Percentiles rank a stretch among this genome's conserved stretches.
phyloP scores from a whole-genome alignment of 2,329 filamentous ascomycete species.

The Pseudonectria foliicola region DNA sequence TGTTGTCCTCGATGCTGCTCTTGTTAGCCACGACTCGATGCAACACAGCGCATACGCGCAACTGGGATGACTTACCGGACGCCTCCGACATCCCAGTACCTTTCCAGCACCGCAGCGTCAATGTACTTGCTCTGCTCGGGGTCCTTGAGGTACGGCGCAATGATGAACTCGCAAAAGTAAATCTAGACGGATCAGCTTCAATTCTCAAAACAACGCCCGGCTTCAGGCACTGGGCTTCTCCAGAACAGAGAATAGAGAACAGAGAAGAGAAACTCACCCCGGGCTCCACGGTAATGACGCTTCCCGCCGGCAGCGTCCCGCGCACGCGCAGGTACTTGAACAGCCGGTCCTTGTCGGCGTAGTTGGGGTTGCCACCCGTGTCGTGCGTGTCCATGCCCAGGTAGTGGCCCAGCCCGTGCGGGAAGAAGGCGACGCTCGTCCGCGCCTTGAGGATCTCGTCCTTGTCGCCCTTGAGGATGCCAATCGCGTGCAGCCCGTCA shows the following conservation, averaged over 20 bases:
- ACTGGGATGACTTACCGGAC: slow-evolving; percentile 56
- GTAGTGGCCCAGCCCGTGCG: slow-evolving; percentile 86
- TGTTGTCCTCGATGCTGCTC: slow-evolving; percentile 57
- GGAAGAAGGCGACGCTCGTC: slow-evolving; percentile 86
- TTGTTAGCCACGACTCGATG: slow-evolving; percentile 12
- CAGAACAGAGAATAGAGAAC: no score
- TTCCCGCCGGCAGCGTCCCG: slow-evolving; percentile 65
- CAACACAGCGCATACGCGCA: neutral
- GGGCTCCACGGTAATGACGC: slow-evolving; percentile 91
- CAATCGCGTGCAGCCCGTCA: slow-evolving; percentile 66
- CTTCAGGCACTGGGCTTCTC: neutral
- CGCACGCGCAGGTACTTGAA: slow-evolving; percentile 83
- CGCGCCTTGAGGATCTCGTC: slow-evolving; percentile 70
- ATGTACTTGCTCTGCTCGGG: slow-evolving; percentile 70
- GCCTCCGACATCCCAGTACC: slow-evolving; percentile 77
- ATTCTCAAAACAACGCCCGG: neutral
- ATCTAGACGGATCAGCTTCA: slow-evolving; percentile 40
- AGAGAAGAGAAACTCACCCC: slow-evolving; percentile 68
- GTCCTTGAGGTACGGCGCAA: slow-evolving; percentile 70
- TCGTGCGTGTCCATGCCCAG: slow-evolving; percentile 92
- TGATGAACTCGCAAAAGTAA: slow-evolving; percentile 88
- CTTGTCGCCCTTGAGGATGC: slow-evolving; percentile 61
- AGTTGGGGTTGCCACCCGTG: slow-evolving; percentile 70
- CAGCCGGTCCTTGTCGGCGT: slow-evolving; percentile 71
- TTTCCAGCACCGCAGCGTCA: slow-evolving; percentile 61